A percentile compares a stretch with the other conserved stretches of the same genome.
phyloP scores from a whole-genome alignment of 2,329 filamentous ascomycete species.

The Colletotrichum neosansevieriae region DNA sequence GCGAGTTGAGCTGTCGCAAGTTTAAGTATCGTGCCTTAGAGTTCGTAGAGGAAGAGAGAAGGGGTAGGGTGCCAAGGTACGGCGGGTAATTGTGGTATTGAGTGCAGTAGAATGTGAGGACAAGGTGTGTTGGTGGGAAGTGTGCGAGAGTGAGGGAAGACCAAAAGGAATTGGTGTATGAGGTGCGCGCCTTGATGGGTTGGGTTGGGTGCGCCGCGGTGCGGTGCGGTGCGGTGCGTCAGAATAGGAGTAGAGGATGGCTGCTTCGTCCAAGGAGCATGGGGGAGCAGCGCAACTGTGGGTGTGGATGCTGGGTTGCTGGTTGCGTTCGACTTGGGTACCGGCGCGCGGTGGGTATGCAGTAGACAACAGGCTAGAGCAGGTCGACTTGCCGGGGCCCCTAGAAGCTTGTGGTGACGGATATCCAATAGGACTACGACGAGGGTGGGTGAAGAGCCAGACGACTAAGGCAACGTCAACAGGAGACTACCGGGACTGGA shows the following conservation, averaged over 20 bases:
- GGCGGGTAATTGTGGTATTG: slow-evolving; percentile 22
- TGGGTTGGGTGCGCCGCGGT: slow-evolving; percentile 32
- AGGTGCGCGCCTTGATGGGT: slow-evolving; percentile 37
- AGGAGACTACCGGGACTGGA: slow-evolving; percentile 31
- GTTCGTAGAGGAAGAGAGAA: slow-evolving; percentile 31
- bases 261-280: slow-evolving; percentile 27
- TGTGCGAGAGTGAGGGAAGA: slow-evolving; percentile 36
- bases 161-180: slow-evolving; percentile 33
- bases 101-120: slow-evolving; percentile 27
- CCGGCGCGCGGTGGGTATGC: slow-evolving; percentile 33
- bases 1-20: slow-evolving; percentile 41
- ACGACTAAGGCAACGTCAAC: slow-evolving; percentile 30
- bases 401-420: slow-evolving; percentile 43
- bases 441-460: slow-evolving; percentile 33
- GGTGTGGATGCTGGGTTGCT: slow-evolving; percentile 31
- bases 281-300: slow-evolving; percentile 27
- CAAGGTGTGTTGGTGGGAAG: slow-evolving; percentile 40
- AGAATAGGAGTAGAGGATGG: slow-evolving; percentile 35
- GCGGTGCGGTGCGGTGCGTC: slow-evolving; percentile 38
- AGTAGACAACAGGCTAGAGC: slow-evolving; percentile 39
- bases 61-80: slow-evolving; percentile 28
- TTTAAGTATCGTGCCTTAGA: slow-evolving; percentile 41
- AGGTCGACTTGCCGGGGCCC: slow-evolving; percentile 39
- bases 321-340: slow-evolving; percentile 34
- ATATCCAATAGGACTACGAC: slow-evolving; percentile 40